Evolutionary conservation across 1,139 yeast genomes (phyloP).

Genomic region (Pichia sp.): DNA sequence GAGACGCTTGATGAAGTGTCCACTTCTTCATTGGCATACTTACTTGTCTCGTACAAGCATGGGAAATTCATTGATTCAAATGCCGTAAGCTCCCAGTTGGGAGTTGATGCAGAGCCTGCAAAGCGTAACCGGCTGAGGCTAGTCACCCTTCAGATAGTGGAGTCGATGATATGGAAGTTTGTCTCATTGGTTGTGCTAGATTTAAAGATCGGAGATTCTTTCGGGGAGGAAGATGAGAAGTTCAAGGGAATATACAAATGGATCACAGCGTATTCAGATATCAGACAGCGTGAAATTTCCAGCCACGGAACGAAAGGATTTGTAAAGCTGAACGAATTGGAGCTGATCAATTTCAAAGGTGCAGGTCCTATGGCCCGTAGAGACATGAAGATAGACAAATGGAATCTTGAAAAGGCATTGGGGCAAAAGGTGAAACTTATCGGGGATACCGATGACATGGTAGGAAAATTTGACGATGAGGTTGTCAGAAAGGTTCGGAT

Average conservation of each 20-base stretch:
- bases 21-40: constrained; percentile 5
- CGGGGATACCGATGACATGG: constrained; percentile 22
- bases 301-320: constrained; percentile 11
- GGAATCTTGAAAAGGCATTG: constrained; percentile 55
- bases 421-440: constrained; percentile 37
- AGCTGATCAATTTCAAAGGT: constrained; percentile 2
- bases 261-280: constrained; percentile 11
- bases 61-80: constrained; percentile 18
- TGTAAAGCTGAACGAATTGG: constrained; percentile 15
- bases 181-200: constrained; percentile 7
- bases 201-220: constrained; percentile 9
- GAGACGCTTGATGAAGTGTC: constrained; percentile 17
- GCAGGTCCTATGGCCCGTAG: constrained; percentile 52
- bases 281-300: constrained; percentile 11
- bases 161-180: constrained; percentile 15
- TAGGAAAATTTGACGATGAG: constrained; percentile 47
- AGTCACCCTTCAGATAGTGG: constrained; percentile 16
- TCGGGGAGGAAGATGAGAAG: background rate
- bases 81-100: constrained; percentile 18
- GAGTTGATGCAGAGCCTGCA: constrained; percentile 3
- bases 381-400: constrained; percentile 68
- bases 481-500: constrained; percentile 9
- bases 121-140: constrained; percentile 18
- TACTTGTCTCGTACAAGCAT: constrained; percentile 13
- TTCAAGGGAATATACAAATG: constrained; percentile 15